Conservation (phyloP, 139 green algal species). For the Tetratostichococcus sp. region DNA sequence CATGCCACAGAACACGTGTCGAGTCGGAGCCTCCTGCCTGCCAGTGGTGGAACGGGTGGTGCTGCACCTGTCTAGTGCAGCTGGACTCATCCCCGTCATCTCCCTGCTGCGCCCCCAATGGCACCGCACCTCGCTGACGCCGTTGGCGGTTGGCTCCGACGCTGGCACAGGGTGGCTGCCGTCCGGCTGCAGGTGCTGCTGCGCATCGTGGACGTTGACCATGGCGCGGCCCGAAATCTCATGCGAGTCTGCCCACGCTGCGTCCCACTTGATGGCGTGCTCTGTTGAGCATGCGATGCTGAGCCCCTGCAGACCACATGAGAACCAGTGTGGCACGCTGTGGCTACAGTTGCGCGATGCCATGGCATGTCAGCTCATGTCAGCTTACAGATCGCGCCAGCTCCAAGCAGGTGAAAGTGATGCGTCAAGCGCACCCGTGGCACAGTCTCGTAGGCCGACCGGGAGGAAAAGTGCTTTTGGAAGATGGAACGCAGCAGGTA, state of each 20-base stretch:
- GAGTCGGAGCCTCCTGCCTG: too few species aligned
- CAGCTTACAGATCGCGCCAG: too few species aligned
- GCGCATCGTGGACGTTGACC: constrained; percentile 32
- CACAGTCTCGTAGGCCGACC: constrained; percentile 57
- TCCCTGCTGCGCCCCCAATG: too few species aligned
- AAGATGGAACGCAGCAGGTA: constrained; percentile 91
- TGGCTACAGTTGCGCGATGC: too few species aligned
- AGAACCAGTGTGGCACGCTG: neutral
- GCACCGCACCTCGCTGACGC: neutral
- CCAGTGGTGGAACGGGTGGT: too few species aligned
- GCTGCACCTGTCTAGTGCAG: too few species aligned
- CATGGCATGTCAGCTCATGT: neutral
- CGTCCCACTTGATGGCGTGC: constrained; percentile 64
- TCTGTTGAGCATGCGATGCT: constrained; percentile 70
- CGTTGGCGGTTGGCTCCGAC: neutral
- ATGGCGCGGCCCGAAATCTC: constrained; percentile 72
- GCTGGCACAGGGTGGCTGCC: too few species aligned
- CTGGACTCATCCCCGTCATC: too few species aligned
- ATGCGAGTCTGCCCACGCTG: constrained; percentile 56
- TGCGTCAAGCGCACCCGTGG: constrained; percentile 43
- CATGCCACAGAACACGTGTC: too few species aligned
- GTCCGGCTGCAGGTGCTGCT: neutral
- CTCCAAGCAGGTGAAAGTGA: too few species aligned
- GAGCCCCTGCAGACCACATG: constrained; percentile 39
- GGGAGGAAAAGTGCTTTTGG: constrained; percentile 79